phyloP scores from a whole-genome alignment of 2,329 filamentous ascomycete species.

The Decorospora gaudefroyi region DNA sequence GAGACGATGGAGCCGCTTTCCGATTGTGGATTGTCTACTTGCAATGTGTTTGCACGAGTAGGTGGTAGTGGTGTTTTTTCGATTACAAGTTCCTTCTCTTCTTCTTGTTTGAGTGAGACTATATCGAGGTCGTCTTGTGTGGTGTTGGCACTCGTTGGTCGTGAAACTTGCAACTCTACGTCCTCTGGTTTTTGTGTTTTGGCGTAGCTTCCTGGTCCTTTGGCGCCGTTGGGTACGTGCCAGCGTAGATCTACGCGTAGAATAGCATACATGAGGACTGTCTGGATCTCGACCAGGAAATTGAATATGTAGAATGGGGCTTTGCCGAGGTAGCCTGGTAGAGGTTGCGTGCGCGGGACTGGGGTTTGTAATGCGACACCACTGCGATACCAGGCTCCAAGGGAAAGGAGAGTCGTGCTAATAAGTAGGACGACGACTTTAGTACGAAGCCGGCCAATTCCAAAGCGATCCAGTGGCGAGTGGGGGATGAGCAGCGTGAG shows the following conservation, averaged over 20 bases:
- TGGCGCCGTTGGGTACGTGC: constrained; percentile 71
- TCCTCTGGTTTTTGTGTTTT: constrained; percentile 12
- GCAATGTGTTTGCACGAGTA: no score
- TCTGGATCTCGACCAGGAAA: constrained; percentile 72
- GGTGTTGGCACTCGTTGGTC: constrained; percentile 13
- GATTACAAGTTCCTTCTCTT: constrained; percentile 4
- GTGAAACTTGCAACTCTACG: constrained; percentile 27
- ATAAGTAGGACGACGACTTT: constrained; percentile 69
- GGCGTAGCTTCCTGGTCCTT: constrained; percentile 48
- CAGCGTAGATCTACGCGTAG: constrained; percentile 75
- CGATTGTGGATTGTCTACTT: constrained; percentile 1
- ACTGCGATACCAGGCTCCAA: constrained; percentile 72
- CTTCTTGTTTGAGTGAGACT: constrained; percentile 2
- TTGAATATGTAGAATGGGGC: constrained; percentile 80
- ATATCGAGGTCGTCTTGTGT: constrained; percentile 2
- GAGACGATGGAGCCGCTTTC: constrained; percentile 11
- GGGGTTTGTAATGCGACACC: constrained; percentile 60
- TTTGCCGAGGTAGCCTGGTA: constrained; percentile 72
- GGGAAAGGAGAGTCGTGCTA: constrained; percentile 62
- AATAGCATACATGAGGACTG: constrained; percentile 69
- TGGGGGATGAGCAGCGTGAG: constrained; percentile 56
- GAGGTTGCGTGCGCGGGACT: constrained; percentile 53
- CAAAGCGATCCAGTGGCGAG: constrained; percentile 61
- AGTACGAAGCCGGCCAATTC: constrained; percentile 66
- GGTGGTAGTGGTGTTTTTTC: constrained; percentile 4